Base-by-base conservation (phyloP, 2,329 filamentous ascomycete genomes). In the Clarireedia homoeocarpa region DNA sequence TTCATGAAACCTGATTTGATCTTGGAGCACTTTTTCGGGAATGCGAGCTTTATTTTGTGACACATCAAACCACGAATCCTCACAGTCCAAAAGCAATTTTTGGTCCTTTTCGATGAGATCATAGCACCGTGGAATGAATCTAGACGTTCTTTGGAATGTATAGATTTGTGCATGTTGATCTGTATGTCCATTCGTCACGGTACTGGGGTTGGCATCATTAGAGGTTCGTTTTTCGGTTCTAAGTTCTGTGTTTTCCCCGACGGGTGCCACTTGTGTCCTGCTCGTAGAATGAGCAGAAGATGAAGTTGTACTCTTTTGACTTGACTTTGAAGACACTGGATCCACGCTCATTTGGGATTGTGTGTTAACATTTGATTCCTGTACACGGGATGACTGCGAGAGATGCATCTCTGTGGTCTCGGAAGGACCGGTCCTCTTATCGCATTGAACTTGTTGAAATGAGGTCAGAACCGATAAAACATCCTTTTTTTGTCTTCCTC, bases 31-130 rank as follows among this genome's bases (percentile, higher is more conserved):
- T 12, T 67, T 59, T 9, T 65, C 55, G 15, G 73, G 72, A n/a
- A 73, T 61, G 51, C 70, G 58, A 17, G 60, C 62, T 49, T 61
- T 59, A 39, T 39, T 17, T 17, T 39, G 26, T 47, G 56, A 58
- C 34, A 59, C 47, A 42, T 65, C 20, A 17, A 36, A 69, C 72
- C 72, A 74, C 6, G 71, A 77, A 15, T 75, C 70, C 5, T 69
- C 58, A 10, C 71, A 65, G 5, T 75, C 71, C 1, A 86, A 67
- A 5, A 85, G 69, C 7, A 70, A 62, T 45, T 67, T 64, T 61
- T 86, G 83, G 15, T 77, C 72, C 26, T 66, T 69, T 2, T 77
- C 72, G 51, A 81, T 76, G 24, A 63, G 69, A 34, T 77, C 65
- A 61, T 78, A 74, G 45, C 63, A 67, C 17, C 69, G 70, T 30